Conservation (phyloP, 371 early-diverging fungal genomes). For the Mycotypha africana region DNA sequence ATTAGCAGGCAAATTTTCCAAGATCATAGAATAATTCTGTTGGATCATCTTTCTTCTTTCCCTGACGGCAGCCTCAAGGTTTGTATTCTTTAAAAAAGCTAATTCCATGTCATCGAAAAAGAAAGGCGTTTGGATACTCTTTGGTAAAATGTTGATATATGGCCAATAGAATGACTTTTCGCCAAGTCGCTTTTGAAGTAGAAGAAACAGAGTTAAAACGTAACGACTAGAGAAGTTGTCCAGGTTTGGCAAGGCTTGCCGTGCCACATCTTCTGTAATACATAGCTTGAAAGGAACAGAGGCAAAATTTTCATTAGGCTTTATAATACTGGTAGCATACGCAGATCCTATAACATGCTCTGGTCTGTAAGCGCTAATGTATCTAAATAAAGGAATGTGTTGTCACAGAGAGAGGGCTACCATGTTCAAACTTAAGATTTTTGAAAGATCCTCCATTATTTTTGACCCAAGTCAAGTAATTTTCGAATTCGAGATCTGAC, state of each 20-base stretch:
- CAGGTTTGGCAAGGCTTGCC: constrained; percentile 26
- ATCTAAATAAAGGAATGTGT: too few species aligned
- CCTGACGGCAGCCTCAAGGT: constrained; percentile 31
- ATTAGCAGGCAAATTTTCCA: constrained; percentile 20
- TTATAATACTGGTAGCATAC: too few species aligned
- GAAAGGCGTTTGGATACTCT: constrained; percentile 37
- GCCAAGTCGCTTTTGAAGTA: constrained; percentile 27
- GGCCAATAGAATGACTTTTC: constrained; percentile 43
- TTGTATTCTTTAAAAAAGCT: constrained; percentile 43
- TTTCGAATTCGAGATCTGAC: too few species aligned
- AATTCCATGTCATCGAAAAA: constrained; percentile 42
- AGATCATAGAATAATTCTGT: constrained; percentile 26
- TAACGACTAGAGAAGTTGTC: constrained; percentile 26
- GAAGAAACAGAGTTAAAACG: constrained; percentile 33
- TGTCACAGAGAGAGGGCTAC: too few species aligned
- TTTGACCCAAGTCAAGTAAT: too few species aligned
- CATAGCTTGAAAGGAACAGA: constrained; percentile 37
- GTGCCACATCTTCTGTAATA: constrained; percentile 42
- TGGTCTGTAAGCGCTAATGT: too few species aligned
- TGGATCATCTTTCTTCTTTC: constrained; percentile 29
- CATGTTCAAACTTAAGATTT: too few species aligned
- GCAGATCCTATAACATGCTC: too few species aligned
- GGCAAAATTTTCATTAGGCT: constrained; percentile 26
- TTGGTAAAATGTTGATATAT: constrained; percentile 46
- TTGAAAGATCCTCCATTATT: too few species aligned